Evolutionary conservation across 495 filamentous ascomycete species (phyloP).

Genomic region (Aspergillus wentii): DNA sequence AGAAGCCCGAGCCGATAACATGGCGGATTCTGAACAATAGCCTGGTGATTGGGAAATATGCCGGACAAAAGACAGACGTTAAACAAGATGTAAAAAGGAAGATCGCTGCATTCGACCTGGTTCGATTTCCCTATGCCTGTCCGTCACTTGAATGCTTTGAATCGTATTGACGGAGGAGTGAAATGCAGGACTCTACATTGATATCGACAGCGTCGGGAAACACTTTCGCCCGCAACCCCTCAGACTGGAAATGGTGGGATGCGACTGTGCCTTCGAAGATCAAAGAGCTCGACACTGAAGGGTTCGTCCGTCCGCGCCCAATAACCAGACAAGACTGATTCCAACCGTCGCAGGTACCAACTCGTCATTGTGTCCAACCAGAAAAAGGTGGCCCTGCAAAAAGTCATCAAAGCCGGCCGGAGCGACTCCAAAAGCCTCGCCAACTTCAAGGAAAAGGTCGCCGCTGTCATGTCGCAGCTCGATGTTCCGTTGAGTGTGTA

Average conservation of each 20-base stretch:
- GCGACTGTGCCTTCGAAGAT: slow-evolving; percentile 59
- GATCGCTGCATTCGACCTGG: slow-evolving; percentile 89
- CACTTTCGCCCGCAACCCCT: slow-evolving; percentile 59
- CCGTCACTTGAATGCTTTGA: background rate
- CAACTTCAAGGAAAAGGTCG: slow-evolving; percentile 75
- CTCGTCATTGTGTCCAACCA: slow-evolving; percentile 87
- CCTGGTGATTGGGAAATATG: slow-evolving; percentile 72
- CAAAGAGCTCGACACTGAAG: slow-evolving; percentile 61
- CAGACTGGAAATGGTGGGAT: slow-evolving; percentile 97
- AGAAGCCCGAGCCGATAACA: slow-evolving; percentile 69
- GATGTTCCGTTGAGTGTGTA: slow-evolving; percentile 77
- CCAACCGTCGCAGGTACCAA: slow-evolving; percentile 51
- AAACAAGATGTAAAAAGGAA: slow-evolving; percentile 40
- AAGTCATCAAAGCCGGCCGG: slow-evolving; percentile 65
- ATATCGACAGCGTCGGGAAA: slow-evolving; percentile 78
- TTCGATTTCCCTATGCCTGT: slow-evolving; percentile 40
- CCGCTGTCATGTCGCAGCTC: slow-evolving; percentile 62
- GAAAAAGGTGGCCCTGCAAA: slow-evolving; percentile 67
- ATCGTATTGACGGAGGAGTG: background rate
- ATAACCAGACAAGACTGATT: too few relatives aligned
- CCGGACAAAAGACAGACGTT: slow-evolving; percentile 12
- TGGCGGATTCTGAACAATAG: slow-evolving; percentile 69
- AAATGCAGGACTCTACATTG: slow-evolving; percentile 79
- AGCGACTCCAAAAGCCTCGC: slow-evolving; percentile 56
- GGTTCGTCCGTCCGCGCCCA: slow-evolving; percentile 53